These are phyloP conservation scores for Periconia digitata DNA, from an alignment of 2,329 filamentous ascomycete species.

Conservation along the genomic window DNA sequence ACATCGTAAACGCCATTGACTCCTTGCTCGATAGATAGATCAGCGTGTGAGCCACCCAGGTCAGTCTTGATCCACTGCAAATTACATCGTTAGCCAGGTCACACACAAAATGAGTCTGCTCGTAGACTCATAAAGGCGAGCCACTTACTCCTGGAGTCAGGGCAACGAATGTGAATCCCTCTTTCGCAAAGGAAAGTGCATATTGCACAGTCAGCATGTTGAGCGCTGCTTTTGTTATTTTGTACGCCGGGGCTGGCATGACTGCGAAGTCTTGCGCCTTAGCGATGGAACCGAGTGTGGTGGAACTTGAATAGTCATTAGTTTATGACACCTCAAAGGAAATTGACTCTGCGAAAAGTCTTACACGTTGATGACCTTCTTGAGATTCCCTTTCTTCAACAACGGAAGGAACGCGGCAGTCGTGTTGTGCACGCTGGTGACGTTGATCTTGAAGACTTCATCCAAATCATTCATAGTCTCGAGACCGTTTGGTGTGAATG, in stretches of 20 bases:
- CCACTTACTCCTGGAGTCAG: background rate
- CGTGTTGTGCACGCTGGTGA: background rate
- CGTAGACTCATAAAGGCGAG: too few species aligned
- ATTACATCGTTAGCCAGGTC: background rate
- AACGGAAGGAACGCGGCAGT: background rate
- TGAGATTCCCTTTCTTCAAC: background rate
- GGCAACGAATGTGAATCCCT: background rate
- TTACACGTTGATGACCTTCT: background rate
- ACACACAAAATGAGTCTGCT: too few species aligned
- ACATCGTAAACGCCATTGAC: background rate
- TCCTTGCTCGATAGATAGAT: background rate
- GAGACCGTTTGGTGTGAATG: background rate
- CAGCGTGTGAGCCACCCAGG: background rate
- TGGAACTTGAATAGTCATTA: background rate
- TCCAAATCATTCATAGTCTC: background rate
- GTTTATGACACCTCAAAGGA: too few species aligned
- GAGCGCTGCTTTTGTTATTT: background rate
- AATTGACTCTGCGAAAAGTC: too few species aligned
- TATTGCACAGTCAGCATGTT: background rate
- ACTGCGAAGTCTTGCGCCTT: background rate
- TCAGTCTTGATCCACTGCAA: background rate
- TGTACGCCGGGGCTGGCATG: background rate
- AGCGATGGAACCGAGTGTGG: background rate
- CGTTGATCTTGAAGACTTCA: background rate
- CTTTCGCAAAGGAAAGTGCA: background rate